Percentiles rank a stretch among this genome's conserved stretches.
phyloP scores from a whole-genome alignment of 1,284 basidiomycete species.

The Mycena citricolor region DNA sequence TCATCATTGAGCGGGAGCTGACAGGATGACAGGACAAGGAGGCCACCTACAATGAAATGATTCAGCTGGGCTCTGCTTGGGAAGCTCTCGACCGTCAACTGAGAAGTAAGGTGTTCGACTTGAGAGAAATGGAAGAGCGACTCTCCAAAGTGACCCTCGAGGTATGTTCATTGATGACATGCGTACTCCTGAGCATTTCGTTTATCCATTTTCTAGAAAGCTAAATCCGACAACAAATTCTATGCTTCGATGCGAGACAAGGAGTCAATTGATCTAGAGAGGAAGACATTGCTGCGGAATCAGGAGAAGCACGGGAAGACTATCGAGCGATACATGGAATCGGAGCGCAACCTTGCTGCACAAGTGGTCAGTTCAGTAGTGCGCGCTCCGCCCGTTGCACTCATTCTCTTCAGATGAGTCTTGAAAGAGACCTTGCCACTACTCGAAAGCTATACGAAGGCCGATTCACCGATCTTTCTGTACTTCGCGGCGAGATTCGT shows the following conservation, averaged over 20 bases:
- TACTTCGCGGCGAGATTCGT: constrained; percentile 40
- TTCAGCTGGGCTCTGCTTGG: constrained; percentile 86
- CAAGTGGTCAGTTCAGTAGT: constrained; percentile 54
- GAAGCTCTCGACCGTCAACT: constrained; percentile 83
- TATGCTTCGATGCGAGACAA: constrained; percentile 89
- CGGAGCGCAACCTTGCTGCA: constrained; percentile 55
- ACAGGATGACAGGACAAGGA: constrained; percentile 58
- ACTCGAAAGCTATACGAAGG: constrained; percentile 36
- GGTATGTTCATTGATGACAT: constrained; percentile 41
- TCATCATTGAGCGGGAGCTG: background rate
- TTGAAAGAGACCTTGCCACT: constrained; percentile 44
- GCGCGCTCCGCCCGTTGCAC: background rate
- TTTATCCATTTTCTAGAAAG: constrained; percentile 42
- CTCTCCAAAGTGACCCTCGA: constrained; percentile 63
- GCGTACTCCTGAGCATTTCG: constrained; percentile 2
- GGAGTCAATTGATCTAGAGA: constrained; percentile 79
- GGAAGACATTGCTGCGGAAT: constrained; percentile 57
- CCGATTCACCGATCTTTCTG: constrained; percentile 33
- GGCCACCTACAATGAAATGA: constrained; percentile 84
- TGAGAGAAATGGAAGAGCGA: constrained; percentile 77
- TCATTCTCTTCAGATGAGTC: constrained; percentile 40
- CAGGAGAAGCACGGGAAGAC: constrained; percentile 79
- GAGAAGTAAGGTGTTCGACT: constrained; percentile 82
- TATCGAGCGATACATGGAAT: constrained; percentile 69
- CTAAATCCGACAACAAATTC: constrained; percentile 95